A percentile compares a stretch with the other conserved stretches of the same genome.
These are phyloP conservation scores for Kluyveromyces siamensis DNA, from an alignment of 805 yeast species.

Conservation along the genomic window DNA sequence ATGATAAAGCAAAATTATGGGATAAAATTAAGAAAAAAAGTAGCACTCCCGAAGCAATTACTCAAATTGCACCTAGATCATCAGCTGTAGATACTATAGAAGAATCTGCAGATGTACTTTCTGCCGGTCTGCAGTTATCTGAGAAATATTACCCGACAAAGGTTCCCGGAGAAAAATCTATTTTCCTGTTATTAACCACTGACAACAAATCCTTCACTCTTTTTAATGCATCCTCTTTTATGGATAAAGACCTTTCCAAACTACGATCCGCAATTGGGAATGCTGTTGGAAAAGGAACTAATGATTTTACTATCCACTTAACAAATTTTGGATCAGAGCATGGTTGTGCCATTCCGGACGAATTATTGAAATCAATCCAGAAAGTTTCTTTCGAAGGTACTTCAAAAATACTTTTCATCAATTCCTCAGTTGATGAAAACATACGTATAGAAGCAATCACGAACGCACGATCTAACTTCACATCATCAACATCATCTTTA, in stretches of 20 bases:
- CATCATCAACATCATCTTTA: not conserved
- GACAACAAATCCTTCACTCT: slow-evolving; percentile 52
- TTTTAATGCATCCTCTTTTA: slow-evolving; percentile 29
- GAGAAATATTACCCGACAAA: slow-evolving; percentile 31
- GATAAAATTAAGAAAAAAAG: slow-evolving; percentile 21
- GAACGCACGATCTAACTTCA: slow-evolving; percentile 8
- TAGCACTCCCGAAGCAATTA: slow-evolving; percentile 1
- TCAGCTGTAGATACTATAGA: not conserved
- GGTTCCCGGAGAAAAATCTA: slow-evolving; percentile 15
- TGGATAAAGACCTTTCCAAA: slow-evolving; percentile 22
- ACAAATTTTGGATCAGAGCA: slow-evolving; percentile 57
- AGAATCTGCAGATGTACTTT: not conserved
- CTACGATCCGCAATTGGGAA: slow-evolving; percentile 35
- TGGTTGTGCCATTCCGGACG: slow-evolving; percentile 50
- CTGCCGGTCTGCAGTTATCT: not conserved
- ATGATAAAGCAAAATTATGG: slow-evolving; percentile 23
- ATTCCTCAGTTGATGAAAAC: slow-evolving; percentile 17
- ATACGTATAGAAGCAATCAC: slow-evolving; percentile 10
- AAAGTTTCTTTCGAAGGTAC: slow-evolving; percentile 27
- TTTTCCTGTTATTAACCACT: slow-evolving; percentile 47
- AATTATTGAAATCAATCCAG: slow-evolving; percentile 32
- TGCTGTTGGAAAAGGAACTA: slow-evolving; percentile 24
- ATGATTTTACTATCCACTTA: slow-evolving; percentile 38
- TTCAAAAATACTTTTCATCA: slow-evolving; percentile 22
- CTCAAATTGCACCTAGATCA: not conserved